A percentile compares a stretch with the other conserved stretches of the same genome.
These are phyloP conservation scores for Aureobasidium sp. DNA, from an alignment of 2,329 filamentous ascomycete species.

Conservation along the genomic window DNA sequence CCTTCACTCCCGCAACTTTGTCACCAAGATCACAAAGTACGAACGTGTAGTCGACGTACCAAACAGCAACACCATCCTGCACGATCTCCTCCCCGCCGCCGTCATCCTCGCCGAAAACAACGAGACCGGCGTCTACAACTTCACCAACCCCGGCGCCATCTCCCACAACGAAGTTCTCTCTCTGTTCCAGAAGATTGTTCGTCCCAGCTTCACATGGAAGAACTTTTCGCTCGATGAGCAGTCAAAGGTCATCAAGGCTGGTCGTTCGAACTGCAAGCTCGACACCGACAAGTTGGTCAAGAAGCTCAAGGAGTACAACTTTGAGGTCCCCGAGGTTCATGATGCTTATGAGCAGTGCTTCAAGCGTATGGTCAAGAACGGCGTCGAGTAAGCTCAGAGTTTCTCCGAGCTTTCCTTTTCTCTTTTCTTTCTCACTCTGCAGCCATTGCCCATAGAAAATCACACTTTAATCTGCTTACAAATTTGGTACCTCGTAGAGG, in stretches of 20 bases:
- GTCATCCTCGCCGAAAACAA: slow-evolving; percentile 54
- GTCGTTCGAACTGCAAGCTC: slow-evolving; percentile 57
- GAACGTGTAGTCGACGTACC: slow-evolving; percentile 60
- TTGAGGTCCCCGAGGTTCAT: slow-evolving; percentile 55
- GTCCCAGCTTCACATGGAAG: slow-evolving; percentile 54
- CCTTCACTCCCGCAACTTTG: slow-evolving; percentile 59
- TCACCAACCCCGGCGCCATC: slow-evolving; percentile 63
- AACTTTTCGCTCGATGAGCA: slow-evolving; percentile 63
- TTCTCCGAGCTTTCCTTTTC: neutral
- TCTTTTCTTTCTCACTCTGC: neutral
- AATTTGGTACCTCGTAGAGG: too few species aligned
- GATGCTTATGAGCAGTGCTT: slow-evolving; percentile 57
- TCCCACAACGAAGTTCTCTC: slow-evolving; percentile 62
- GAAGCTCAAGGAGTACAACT: slow-evolving; percentile 54
- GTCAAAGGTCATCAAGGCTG: slow-evolving; percentile 60
- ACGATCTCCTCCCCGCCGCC: slow-evolving; percentile 56
- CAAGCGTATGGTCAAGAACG: slow-evolving; percentile 48
- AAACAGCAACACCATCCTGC: slow-evolving; percentile 61
- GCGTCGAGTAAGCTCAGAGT: neutral
- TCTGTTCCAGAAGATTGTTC: slow-evolving; percentile 57
- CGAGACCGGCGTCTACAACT: slow-evolving; percentile 61
- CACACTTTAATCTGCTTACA: too few species aligned
- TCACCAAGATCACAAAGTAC: slow-evolving; percentile 62
- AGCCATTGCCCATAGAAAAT: too few species aligned
- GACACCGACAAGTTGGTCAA: slow-evolving; percentile 55